phyloP scores from a whole-genome alignment of 192 early-diverging fungal species.

The Dispira simplex region DNA sequence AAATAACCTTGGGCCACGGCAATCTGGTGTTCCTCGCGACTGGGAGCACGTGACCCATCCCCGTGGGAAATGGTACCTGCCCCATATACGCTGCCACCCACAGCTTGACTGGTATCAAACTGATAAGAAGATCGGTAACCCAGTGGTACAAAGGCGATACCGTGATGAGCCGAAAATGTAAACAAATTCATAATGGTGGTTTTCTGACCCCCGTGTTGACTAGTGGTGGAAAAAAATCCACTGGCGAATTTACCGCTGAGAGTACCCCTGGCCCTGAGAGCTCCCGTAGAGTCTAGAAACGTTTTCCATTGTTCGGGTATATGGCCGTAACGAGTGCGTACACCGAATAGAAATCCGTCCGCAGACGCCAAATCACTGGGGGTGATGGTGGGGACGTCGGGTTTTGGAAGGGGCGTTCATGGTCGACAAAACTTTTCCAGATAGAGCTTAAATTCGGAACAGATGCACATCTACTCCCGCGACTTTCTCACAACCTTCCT shows the following conservation, averaged over 20 bases:
- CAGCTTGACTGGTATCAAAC: constrained; percentile 36
- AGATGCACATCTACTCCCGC: constrained; percentile 17
- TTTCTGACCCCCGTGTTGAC: constrained; percentile 72
- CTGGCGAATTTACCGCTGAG: constrained; percentile 56
- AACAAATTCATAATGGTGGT: constrained; percentile 47
- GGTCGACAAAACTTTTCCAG: constrained; percentile 30
- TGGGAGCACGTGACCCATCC: constrained; percentile 47
- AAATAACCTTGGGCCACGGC: constrained; percentile 28
- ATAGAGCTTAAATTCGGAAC: constrained; percentile 38
- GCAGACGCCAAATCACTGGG: constrained; percentile 20
- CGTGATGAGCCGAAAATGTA: constrained; percentile 59
- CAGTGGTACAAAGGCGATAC: constrained; percentile 62
- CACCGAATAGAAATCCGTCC: constrained; percentile 27
- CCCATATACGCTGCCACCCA: constrained; percentile 53
- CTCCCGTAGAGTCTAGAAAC: constrained; percentile 25
- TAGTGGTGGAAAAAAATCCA: constrained; percentile 55
- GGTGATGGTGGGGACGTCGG: constrained; percentile 26
- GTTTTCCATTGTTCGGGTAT: constrained; percentile 21
- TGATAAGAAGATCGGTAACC: constrained; percentile 32
- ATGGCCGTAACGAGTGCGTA: constrained; percentile 18
- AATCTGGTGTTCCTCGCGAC: constrained; percentile 37
- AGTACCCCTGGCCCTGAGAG: constrained; percentile 30
- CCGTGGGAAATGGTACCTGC: constrained; percentile 44
- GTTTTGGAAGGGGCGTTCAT: constrained; percentile 34
- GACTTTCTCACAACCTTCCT: constrained; percentile 10